These are phyloP conservation scores for Iris macrosiphon DNA, from an alignment of 106 monocot species.

Conservation along the genomic window DNA sequence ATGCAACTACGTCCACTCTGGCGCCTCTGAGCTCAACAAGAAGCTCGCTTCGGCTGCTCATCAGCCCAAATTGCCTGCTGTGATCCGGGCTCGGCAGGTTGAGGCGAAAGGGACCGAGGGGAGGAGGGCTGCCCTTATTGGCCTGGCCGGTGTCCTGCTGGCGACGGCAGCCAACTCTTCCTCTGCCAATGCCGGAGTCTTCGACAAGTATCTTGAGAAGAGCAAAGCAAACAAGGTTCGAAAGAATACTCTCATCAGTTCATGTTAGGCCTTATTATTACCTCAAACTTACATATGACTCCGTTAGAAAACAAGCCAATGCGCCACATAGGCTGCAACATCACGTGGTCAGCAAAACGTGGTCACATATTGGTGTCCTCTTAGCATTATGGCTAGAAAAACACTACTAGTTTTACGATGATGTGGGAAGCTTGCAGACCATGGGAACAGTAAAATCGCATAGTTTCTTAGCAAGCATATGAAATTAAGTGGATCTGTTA, in stretches of 20 bases:
- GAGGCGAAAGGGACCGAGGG: conserved; percentile 22
- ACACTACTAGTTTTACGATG: too few relatives aligned
- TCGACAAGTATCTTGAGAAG: conserved; percentile 86
- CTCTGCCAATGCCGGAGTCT: conserved; percentile 60
- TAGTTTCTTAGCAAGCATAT: too few relatives aligned
- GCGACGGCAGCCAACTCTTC: conserved; percentile 29
- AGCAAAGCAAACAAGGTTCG: conserved; percentile 89
- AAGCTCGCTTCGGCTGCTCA: conserved; percentile 18
- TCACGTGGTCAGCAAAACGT: too few relatives aligned
- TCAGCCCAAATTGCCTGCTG: conserved; percentile 26
- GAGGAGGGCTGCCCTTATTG: conserved; percentile 52
- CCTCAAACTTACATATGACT: neutral
- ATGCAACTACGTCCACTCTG: conserved; percentile 48
- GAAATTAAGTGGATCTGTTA: too few relatives aligned
- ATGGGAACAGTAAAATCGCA: too few relatives aligned
- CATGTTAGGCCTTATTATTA: neutral
- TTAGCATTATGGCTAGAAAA: too few relatives aligned
- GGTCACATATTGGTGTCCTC: too few relatives aligned
- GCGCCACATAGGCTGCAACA: too few relatives aligned
- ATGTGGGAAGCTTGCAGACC: too few relatives aligned
- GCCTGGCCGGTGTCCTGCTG: conserved; percentile 55
- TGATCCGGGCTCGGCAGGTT: conserved; percentile 31
- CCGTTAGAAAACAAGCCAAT: neutral
- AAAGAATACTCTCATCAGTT: neutral
- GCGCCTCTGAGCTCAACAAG: conserved; percentile 26